phyloP scores from a whole-genome alignment of 2,329 filamentous ascomycete species.

The Aspergillus calidoustus region DNA sequence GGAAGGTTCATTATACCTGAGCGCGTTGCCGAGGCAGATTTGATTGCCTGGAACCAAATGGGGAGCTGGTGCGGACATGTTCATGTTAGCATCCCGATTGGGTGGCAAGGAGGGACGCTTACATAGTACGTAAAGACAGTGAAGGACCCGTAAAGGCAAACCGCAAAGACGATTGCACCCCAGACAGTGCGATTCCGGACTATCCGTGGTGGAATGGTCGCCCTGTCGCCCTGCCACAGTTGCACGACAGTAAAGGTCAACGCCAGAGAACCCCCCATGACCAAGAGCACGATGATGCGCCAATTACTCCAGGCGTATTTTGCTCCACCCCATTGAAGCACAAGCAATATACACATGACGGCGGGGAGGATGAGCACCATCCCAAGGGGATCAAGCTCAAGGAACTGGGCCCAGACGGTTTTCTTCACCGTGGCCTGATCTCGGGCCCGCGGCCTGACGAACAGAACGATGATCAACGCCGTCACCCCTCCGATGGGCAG shows the following conservation, averaged over 20 bases:
- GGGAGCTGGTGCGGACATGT: constrained; percentile 40
- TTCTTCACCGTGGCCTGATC: not conserved
- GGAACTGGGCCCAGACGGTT: constrained; percentile 31
- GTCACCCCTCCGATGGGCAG: constrained; percentile 53
- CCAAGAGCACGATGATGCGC: not conserved
- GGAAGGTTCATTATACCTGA: constrained; percentile 50
- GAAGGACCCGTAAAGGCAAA: not conserved
- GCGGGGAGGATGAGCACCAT: not conserved
- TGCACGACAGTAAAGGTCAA: not conserved
- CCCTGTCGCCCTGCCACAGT: not conserved
- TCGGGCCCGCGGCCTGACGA: not conserved
- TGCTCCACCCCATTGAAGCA: not conserved
- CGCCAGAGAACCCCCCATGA: not conserved
- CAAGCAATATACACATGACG: not conserved
- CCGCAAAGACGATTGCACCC: not conserved
- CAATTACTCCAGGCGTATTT: not conserved
- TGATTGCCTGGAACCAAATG: constrained; percentile 54
- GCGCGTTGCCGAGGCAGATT: constrained; percentile 46
- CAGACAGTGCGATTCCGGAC: not conserved
- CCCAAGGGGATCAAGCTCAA: not conserved
- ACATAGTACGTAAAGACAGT: constrained; percentile 50
- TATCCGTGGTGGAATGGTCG: not conserved
- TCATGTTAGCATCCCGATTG: not conserved
- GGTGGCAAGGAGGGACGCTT: not conserved
- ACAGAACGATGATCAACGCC: constrained; percentile 47